These are phyloP conservation scores for Skeletonema potamos DNA, from an alignment of 108 stramenopile species.

Conservation along the genomic window DNA sequence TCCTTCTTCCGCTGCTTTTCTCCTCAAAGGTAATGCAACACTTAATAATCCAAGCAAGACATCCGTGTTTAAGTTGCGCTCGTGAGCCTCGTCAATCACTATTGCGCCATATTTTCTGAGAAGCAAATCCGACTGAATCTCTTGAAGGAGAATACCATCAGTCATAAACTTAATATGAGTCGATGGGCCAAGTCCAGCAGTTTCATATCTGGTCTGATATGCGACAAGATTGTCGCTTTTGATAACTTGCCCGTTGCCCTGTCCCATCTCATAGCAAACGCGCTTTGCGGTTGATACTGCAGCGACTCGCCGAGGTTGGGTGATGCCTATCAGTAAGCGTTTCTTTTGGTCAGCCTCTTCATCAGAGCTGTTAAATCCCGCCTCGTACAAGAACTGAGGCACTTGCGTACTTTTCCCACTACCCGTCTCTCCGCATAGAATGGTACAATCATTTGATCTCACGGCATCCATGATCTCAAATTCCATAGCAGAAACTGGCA, in stretches of 20 bases:
- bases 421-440: constrained; percentile 88
- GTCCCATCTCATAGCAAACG: constrained; percentile 95
- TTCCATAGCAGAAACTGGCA: constrained; percentile 98
- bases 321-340: constrained; percentile 75
- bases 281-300: constrained; percentile 95
- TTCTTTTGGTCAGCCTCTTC: constrained; percentile 8
- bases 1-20: constrained; percentile 69
- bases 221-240: constrained; percentile 76
- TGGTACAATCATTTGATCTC: constrained; percentile 86
- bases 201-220: constrained; percentile 96
- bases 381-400: constrained; percentile 96
- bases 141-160: constrained; percentile 96
- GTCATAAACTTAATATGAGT: constrained; percentile 98
- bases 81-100: constrained; percentile 95
- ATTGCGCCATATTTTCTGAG: constrained; percentile 91
- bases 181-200: constrained; percentile 69
- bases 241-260: constrained; percentile 72
- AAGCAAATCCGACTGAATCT: constrained; percentile 91
- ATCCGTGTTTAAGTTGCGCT: constrained; percentile 92
- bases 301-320: constrained; percentile 96
- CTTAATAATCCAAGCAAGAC: constrained; percentile 94
- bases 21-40: constrained; percentile 80
- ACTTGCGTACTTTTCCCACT: constrained; percentile 88
- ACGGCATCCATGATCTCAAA: constrained; percentile 97
- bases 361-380: constrained; percentile 65